Evolutionary conservation across 176 grass and related monocot genomes (phyloP), one percentile per base, ranked within the genome.

Genomic region (Cocos nucifera): DNA sequence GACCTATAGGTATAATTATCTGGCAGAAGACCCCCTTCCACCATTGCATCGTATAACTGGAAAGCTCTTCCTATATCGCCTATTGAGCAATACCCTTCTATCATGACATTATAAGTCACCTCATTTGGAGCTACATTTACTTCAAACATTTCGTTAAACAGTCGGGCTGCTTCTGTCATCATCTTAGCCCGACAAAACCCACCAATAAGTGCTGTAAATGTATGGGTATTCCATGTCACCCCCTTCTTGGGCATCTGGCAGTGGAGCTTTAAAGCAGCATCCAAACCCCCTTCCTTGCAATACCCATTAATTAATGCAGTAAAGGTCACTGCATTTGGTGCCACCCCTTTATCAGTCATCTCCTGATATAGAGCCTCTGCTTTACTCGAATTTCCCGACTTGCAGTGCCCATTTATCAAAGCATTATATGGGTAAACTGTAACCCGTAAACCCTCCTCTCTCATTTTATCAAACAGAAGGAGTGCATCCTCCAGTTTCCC

Each of bases 361-460:
- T 85, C 69, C 0, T 39, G 79, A 22, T 79, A 73, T 68, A 85
- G 62, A 23, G 15, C 20, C 59, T 64, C 73, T 50, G 89, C 77
- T 67, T 54, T 70, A 18, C 52, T 73, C 49, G 83, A 76, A 81
- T 70, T 50, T 64, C 66, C 79, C 21, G 48, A 53, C 75, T 77
- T 80, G 25, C 90, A 89, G 19, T 78, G 89, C 64, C 64, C 61
- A 65, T 86, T 80, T 61, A 95, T 95, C 55, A 95, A 74, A 22
- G 86, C 89, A 81, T 86, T 95, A 62, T 89, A 95, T n/a, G 90
- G 90, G 67, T 95, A 89, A 69, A 78, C 59, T 21, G 78, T 81
- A 54, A 72, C 54, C 26, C 35, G 69, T 48, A 89, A 44, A 54
- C 60, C 67, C 64, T 84, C 78, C 28, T 75, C 74, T 51, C 57